Evolutionary conservation across 1,284 basidiomycete species (phyloP).

Genomic region (Cutaneotrichosporon arboriforme): DNA sequence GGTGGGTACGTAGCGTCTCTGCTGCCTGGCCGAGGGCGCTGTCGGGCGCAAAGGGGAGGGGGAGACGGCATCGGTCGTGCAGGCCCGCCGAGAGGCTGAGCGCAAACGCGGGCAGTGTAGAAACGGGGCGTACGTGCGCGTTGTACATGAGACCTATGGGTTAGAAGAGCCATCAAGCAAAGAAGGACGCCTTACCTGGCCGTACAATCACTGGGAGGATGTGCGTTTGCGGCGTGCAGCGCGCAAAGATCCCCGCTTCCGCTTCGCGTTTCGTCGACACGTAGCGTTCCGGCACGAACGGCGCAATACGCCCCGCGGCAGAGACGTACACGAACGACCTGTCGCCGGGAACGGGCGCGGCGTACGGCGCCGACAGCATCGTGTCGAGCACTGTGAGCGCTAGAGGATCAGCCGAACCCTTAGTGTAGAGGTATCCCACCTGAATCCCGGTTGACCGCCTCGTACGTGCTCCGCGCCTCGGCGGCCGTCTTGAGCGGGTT

Average conservation of each 20-base stretch:
- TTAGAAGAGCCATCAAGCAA: slow-evolving; percentile 17
- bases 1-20: slow-evolving; percentile 70
- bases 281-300: slow-evolving; percentile 76
- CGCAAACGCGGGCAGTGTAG: slow-evolving; percentile 76
- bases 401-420: slow-evolving; percentile 37
- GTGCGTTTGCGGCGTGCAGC: slow-evolving; percentile 1
- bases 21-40: slow-evolving; percentile 29
- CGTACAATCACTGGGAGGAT: slow-evolving; percentile 64
- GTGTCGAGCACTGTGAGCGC: slow-evolving; percentile 61
- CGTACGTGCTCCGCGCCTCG: slow-evolving; percentile 56
- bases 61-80: slow-evolving; percentile 58
- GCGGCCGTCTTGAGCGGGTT: slow-evolving; percentile 60
- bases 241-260: slow-evolving; percentile 49
- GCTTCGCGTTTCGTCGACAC: slow-evolving; percentile 87
- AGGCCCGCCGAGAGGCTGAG: slow-evolving; percentile 70
- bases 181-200: slow-evolving; percentile 81
- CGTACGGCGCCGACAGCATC: slow-evolving; percentile 50
- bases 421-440: slow-evolving; percentile 54
- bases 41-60: slow-evolving; percentile 52
- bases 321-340: slow-evolving; percentile 85
- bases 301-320: slow-evolving; percentile 86
- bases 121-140: slow-evolving; percentile 80
- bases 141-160: slow-evolving; percentile 84
- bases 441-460: slow-evolving; percentile 80
- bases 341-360: slow-evolving; percentile 8